These are phyloP conservation scores for Alternaria novae-zelandiae DNA, from an alignment of 2,329 filamentous ascomycete species.

Conservation along the genomic window DNA sequence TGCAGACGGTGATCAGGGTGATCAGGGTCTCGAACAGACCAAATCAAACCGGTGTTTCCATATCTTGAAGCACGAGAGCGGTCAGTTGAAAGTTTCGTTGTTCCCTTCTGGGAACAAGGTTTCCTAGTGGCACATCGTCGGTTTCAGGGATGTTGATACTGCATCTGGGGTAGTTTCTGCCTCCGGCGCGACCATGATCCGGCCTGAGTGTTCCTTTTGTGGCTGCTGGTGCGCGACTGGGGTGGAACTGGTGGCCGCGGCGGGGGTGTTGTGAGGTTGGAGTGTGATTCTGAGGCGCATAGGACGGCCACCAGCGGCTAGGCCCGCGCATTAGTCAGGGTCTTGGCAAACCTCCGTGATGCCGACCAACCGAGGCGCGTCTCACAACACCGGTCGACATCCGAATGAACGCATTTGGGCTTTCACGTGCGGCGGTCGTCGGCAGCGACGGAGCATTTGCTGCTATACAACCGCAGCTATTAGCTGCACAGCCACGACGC, in stretches of 20 bases:
- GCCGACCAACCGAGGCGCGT: not conserved
- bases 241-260: not conserved
- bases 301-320: not conserved
- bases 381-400: not conserved
- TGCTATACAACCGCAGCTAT: not conserved
- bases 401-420: not conserved
- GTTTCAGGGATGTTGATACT: constrained; percentile 37
- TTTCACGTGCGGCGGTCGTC: not conserved
- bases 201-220: constrained; percentile 19
- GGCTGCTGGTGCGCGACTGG: constrained; percentile 11
- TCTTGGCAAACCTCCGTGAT: constrained; percentile 1
- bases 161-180: constrained; percentile 25
- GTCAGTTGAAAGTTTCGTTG: constrained; percentile 29
- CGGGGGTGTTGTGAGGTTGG: constrained; percentile 1
- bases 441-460: not conserved
- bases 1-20: not conserved
- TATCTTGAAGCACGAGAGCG: constrained; percentile 23
- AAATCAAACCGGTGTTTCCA: constrained; percentile 14
- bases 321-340: constrained; percentile 1
- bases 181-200: constrained; percentile 28
- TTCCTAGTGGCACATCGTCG: constrained; percentile 37
- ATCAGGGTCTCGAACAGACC: constrained; percentile 3
- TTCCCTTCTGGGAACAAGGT: constrained; percentile 21
- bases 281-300: not conserved
- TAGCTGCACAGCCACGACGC: not conserved